Evolutionary conservation across 768 basidiomycete species (phyloP), one percentile per base, ranked within the genome.

Genomic region (Auricularia auricula-judae): DNA sequence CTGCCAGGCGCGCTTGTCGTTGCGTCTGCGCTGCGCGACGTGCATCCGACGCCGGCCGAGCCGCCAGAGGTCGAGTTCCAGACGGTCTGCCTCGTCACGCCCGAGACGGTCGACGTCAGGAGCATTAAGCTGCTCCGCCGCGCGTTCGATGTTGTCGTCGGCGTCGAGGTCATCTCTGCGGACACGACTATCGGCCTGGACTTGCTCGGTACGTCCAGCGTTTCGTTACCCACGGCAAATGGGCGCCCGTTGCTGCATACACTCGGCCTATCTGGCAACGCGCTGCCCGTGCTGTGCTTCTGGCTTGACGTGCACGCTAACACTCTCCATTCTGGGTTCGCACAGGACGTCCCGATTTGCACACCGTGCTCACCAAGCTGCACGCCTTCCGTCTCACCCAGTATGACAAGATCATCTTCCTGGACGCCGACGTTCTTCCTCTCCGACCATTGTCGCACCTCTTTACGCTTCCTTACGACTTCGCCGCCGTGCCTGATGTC

Each of bases 401-500:
- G 72, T 97, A 87, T 75, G 76, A 82, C 64, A 94, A 93, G 75
- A 79, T 95, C 71, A 84, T 96, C 70, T 95, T 93, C 75, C 85
- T 97, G 66, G 93, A 96, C 74, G 93, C 93, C 69, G 93, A 96
- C 73, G 85, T 93, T 62, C 88, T 96, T 68, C 91, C 92, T 63
- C 80, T 92, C 62, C 84, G 89, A 61, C 91, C 96, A 35, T 79
- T 99, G 63, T 89, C 92, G 42, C 94, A 96, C 76, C 85, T 99
- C n/a, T 98, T 99, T 75, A 79, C 81, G 39, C 75, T 89, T 59
- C 83, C 88, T 3, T 80, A 88, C 72, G 86, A 91, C 67, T 94
- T 99, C 72, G 88, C 94, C 51, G 97, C 97, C 8, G 90, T 87
- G 7, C 94, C 97, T 11, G 97, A 99, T 74, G 91, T 94, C 36